phyloP scores from a whole-genome alignment of 164 flowering plant species.

The Macadamia tetraphylla region DNA sequence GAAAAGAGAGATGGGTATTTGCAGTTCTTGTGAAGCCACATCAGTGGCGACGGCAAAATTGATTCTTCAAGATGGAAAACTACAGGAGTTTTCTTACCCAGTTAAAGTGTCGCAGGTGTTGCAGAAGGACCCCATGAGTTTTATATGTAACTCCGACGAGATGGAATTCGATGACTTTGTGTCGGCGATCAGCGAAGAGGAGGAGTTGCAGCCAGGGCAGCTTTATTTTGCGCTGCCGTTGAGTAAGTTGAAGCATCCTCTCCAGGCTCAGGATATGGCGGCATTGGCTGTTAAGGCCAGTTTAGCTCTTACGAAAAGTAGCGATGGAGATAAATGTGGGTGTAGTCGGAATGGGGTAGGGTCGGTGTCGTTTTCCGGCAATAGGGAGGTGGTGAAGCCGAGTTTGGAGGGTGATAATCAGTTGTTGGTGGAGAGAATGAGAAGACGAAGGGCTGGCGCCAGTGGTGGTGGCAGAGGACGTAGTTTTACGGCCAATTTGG shows the following conservation, averaged over 20 bases:
- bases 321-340: constrained; percentile 6
- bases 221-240: constrained; percentile 75
- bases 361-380: not conserved
- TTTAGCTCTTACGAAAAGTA: constrained; percentile 29
- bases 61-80: constrained; percentile 60
- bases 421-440: constrained; percentile 2
- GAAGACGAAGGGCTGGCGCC: not conserved
- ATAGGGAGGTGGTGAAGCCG: not conserved
- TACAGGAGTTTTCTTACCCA: constrained; percentile 66
- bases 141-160: constrained; percentile 84
- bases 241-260: constrained; percentile 34
- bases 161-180: constrained; percentile 78
- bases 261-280: constrained; percentile 73
- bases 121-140: constrained; percentile 44
- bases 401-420: not conserved
- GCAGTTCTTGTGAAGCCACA: constrained; percentile 49
- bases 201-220: constrained; percentile 67
- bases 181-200: constrained; percentile 49
- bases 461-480: constrained; percentile 4
- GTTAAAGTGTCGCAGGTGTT: constrained; percentile 60
- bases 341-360: constrained; percentile 6
- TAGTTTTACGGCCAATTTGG: constrained; percentile 18
- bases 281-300: constrained; percentile 92
- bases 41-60: constrained; percentile 63
- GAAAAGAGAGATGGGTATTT: constrained; percentile 33